These are phyloP conservation scores for Xanthoconium purpureum DNA, from an alignment of 768 basidiomycete genomes.

Conservation along the genomic window DNA sequence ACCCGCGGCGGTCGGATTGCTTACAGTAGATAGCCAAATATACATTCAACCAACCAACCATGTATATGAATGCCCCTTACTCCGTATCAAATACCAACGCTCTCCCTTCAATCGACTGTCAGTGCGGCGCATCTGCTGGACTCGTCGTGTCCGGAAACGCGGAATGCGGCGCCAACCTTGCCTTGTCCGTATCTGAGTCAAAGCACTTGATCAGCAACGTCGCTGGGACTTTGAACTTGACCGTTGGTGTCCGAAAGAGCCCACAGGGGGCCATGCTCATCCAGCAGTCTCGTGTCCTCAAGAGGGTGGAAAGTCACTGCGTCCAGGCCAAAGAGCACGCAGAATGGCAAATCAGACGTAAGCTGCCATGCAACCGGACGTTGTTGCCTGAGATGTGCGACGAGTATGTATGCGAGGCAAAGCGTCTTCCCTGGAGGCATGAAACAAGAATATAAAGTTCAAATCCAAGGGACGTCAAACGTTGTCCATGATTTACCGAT, in stretches of 20 bases:
- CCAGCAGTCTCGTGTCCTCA: neutral
- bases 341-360: neutral
- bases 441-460: too few relatives aligned
- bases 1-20: too few relatives aligned
- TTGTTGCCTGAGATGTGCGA: neutral
- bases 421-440: neutral
- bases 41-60: too few relatives aligned
- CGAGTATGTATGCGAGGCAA: neutral
- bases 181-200: constrained; percentile 37
- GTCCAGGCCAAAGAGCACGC: neutral
- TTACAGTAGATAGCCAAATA: too few relatives aligned
- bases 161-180: constrained; percentile 32
- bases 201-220: constrained; percentile 43
- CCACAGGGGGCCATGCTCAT: neutral
- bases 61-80: too few relatives aligned
- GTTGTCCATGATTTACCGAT: neutral
- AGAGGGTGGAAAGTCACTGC: neutral
- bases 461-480: neutral
- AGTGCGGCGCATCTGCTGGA: too few relatives aligned
- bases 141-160: too few relatives aligned
- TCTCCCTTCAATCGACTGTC: too few relatives aligned
- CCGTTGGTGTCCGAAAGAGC: neutral
- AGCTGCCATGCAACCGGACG: neutral
- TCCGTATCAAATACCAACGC: constrained; percentile 38
- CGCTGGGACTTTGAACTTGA: accelerated